phyloP scores from a whole-genome alignment of 2,329 filamentous ascomycete species.

The Fusarium haematococcum region DNA sequence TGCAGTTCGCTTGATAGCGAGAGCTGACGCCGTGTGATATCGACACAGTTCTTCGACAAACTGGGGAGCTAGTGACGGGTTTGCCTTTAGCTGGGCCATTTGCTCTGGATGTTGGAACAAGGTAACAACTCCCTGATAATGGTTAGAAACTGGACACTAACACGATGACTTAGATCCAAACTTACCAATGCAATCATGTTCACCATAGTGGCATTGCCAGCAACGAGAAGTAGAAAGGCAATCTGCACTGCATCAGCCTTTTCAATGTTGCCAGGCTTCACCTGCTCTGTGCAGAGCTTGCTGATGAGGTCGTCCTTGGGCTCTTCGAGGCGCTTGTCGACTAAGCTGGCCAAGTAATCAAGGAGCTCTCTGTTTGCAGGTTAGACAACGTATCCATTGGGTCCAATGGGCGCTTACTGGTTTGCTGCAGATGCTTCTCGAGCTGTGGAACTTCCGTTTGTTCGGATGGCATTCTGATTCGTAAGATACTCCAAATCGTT shows the following conservation, averaged over 20 bases:
- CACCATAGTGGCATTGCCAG: constrained; percentile 65
- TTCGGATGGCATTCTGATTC: constrained; percentile 59
- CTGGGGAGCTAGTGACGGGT: constrained; percentile 50
- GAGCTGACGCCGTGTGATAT: constrained; percentile 59
- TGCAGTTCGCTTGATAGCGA: constrained; percentile 61
- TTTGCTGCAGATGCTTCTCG: constrained; percentile 59
- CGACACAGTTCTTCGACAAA: constrained; percentile 64
- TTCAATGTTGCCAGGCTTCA: constrained; percentile 52
- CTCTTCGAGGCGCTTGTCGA: constrained; percentile 53
- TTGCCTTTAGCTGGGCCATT: constrained; percentile 53
- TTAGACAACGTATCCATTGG: not conserved
- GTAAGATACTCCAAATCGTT: constrained; percentile 60
- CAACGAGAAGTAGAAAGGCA: constrained; percentile 62
- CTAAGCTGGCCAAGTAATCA: constrained; percentile 57
- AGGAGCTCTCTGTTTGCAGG: constrained; percentile 52
- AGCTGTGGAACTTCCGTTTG: constrained; percentile 60
- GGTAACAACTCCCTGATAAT: constrained; percentile 55
- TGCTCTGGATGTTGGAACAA: constrained; percentile 58
- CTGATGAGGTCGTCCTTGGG: constrained; percentile 61
- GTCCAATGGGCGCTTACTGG: constrained; percentile 42
- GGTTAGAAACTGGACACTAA: rapidly evolving
- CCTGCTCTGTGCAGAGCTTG: constrained; percentile 56
- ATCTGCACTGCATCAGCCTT: constrained; percentile 59
- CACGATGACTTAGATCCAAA: rapidly evolving
- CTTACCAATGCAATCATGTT: constrained; percentile 62